These are phyloP conservation scores for Spatholobus suberectus DNA, from an alignment of 306 rosid genomes.

Conservation along the genomic window DNA sequence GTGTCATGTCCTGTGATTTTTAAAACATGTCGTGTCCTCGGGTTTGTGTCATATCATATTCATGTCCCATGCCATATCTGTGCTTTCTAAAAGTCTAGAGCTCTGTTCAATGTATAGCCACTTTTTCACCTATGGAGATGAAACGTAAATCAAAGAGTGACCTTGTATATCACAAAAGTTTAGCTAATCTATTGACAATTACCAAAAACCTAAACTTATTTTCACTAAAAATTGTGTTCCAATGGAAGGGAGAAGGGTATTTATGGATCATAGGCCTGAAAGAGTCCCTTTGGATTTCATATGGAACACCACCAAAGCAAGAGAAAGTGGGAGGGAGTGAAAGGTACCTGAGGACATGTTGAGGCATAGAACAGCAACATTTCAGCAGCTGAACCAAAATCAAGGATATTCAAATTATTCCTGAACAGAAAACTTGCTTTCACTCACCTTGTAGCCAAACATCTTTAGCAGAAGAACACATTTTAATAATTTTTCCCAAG, in stretches of 20 bases:
- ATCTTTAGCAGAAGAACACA: slow-evolving; percentile 43
- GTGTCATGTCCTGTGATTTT: not conserved
- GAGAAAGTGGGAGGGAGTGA: slow-evolving; percentile 2
- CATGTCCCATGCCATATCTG: not conserved
- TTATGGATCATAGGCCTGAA: not conserved
- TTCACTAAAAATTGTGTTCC: not conserved
- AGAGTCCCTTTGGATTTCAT: not conserved
- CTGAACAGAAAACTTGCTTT: slow-evolving; percentile 29
- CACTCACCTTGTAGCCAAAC: slow-evolving; percentile 36
- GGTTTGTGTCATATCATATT: not conserved
- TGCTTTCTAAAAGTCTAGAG: not conserved
- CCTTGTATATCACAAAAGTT: not conserved
- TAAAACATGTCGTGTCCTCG: not conserved
- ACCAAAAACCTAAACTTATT: not conserved
- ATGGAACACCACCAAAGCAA: not conserved
- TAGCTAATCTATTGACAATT: not conserved
- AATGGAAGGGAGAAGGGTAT: slow-evolving; percentile 29
- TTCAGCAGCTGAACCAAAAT: slow-evolving; percentile 38
- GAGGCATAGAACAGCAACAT: slow-evolving; percentile 47
- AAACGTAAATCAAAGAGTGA: not conserved
- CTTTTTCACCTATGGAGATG: not conserved
- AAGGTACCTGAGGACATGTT: slow-evolving; percentile 60
- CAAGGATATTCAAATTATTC: slow-evolving; percentile 25
- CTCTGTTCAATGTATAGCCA: not conserved
- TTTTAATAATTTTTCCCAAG: slow-evolving; percentile 39